These are phyloP conservation scores for Backusella australiensis DNA, from an alignment of 192 early-diverging fungal genomes.

Conservation along the genomic window DNA sequence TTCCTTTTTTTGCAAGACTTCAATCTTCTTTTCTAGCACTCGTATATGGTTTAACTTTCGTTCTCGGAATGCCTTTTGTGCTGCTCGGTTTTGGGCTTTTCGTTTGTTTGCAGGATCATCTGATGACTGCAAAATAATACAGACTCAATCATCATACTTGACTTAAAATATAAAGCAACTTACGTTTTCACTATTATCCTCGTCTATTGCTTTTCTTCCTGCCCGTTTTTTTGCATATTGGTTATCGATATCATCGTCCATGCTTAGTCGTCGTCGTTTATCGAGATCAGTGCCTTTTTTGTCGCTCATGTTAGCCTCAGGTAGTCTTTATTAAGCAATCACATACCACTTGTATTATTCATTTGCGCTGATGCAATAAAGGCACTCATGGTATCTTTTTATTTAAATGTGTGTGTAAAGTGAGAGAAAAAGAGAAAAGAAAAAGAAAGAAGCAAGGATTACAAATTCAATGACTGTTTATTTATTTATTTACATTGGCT, in stretches of 20 bases:
- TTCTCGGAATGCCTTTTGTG: slow-evolving; percentile 89
- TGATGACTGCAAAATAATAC: background rate
- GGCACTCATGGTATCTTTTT: background rate
- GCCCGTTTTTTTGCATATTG: background rate
- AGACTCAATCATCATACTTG: background rate
- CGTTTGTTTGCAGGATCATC: slow-evolving; percentile 27
- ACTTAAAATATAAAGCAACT: background rate
- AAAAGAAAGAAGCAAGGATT: background rate
- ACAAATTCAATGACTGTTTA: slow-evolving; percentile 1
- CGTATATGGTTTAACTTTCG: slow-evolving; percentile 77
- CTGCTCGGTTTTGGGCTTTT: slow-evolving; percentile 84
- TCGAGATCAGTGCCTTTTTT: background rate
- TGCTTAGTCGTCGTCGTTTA: background rate
- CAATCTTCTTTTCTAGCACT: slow-evolving; percentile 72
- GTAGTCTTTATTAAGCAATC: background rate
- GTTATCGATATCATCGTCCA: background rate
- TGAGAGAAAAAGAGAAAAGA: background rate
- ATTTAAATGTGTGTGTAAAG: background rate
- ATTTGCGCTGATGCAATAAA: background rate
- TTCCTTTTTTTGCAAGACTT: slow-evolving; percentile 28
- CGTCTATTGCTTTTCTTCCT: background rate
- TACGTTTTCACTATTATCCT: background rate
- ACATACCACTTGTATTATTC: background rate
- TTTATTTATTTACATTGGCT: slow-evolving; percentile 7
- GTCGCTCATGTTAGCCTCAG: background rate